Evolutionary conservation across 2,329 filamentous ascomycete genomes (phyloP).

Genomic region (Verticillium alfalfae): DNA sequence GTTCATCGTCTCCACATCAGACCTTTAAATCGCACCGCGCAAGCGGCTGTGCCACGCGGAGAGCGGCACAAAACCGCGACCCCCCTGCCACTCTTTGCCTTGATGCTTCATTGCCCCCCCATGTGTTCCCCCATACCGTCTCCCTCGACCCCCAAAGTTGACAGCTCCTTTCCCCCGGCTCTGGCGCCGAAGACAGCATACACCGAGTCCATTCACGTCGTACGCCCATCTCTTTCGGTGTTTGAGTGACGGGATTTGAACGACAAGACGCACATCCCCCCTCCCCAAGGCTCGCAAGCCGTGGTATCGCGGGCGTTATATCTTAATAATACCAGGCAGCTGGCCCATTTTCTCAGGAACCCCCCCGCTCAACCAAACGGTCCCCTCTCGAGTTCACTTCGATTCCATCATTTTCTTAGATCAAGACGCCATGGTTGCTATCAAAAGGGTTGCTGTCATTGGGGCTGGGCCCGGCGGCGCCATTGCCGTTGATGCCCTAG

Average conservation of each 20-base stretch:
- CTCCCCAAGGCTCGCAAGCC: background rate
- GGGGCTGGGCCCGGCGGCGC: constrained; percentile 56
- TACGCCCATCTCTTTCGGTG: background rate
- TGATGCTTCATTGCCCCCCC: too few relatives aligned
- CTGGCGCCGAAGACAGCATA: constrained; percentile 1
- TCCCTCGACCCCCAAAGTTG: background rate
- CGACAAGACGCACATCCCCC: background rate
- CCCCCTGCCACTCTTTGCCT: too few relatives aligned
- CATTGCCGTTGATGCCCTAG: constrained; percentile 55
- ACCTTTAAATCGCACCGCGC: background rate
- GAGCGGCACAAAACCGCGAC: too few relatives aligned
- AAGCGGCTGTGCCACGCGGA: too few relatives aligned
- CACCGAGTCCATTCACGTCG: background rate
- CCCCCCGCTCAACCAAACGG: background rate
- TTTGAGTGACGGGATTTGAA: constrained; percentile 2
- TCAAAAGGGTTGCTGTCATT: constrained; percentile 49
- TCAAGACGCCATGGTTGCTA: constrained; percentile 8
- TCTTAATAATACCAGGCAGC: background rate
- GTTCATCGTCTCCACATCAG: background rate
- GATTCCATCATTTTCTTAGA: background rate
- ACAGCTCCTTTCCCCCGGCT: background rate
- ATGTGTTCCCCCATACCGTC: too few relatives aligned
- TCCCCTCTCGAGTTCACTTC: background rate
- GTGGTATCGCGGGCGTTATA: background rate
- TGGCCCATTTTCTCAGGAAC: background rate